A percentile compares a stretch with the other conserved stretches of the same genome.
These are phyloP conservation scores for Leucosporidium scottii DNA, from an alignment of 768 basidiomycete genomes.

Conservation along the genomic window DNA sequence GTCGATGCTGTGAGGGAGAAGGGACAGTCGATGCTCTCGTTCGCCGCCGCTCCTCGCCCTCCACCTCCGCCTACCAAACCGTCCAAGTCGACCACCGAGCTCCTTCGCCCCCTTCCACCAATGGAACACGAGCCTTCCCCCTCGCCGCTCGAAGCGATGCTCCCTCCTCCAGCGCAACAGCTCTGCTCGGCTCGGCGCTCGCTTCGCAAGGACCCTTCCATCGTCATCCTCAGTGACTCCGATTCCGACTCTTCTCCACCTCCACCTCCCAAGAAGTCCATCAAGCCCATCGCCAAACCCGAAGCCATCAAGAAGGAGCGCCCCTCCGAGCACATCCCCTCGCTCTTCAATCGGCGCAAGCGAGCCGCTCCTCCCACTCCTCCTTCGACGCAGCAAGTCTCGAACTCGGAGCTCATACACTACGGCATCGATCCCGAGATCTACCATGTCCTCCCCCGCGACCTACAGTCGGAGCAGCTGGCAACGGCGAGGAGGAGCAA, in stretches of 20 bases:
- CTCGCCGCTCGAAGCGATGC: not conserved
- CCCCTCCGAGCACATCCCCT: not conserved
- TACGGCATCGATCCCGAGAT: slow-evolving; percentile 69
- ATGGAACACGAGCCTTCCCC: not conserved
- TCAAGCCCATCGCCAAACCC: too few species aligned
- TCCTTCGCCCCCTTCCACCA: not conserved
- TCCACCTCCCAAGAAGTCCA: not conserved
- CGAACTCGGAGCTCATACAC: slow-evolving; percentile 51
- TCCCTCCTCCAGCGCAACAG: not conserved
- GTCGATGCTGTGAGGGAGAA: slow-evolving; percentile 21
- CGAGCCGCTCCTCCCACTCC: not conserved
- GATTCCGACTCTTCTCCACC: slow-evolving; percentile 5
- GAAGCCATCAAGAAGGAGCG: not conserved
- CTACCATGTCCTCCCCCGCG: slow-evolving; percentile 57
- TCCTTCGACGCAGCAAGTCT: not conserved
- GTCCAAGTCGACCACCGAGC: too few species aligned
- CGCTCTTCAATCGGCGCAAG: not conserved
- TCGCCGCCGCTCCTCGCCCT: slow-evolving; percentile 1
- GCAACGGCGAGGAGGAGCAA: slow-evolving; percentile 40
- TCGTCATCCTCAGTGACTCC: slow-evolving; percentile 17
- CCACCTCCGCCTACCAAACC: too few species aligned
- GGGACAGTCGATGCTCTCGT: slow-evolving; percentile 23
- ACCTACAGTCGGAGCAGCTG: slow-evolving; percentile 68
- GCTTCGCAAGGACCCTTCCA: not conserved
- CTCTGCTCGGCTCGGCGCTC: not conserved